Evolutionary conservation across 306 rosid genomes (phyloP).

Genomic region (Sphenostylis stenocarpa): DNA sequence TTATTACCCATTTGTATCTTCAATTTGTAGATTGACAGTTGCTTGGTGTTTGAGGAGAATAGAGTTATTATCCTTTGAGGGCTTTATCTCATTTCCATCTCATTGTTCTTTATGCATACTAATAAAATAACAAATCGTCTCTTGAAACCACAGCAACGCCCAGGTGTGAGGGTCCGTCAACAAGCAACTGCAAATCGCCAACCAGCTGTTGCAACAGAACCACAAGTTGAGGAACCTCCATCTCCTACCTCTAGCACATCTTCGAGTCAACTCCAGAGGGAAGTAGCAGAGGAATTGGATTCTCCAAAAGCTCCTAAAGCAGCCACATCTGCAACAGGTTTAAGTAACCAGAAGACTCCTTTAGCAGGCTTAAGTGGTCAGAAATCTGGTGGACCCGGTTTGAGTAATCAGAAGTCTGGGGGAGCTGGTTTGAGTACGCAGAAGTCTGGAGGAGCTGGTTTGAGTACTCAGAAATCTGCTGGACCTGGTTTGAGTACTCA

Average conservation of each 20-base stretch:
- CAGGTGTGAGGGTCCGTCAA: constrained; percentile 51
- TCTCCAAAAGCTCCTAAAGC: constrained; percentile 48
- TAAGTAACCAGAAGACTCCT: constrained; percentile 33
- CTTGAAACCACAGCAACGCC: constrained; percentile 53
- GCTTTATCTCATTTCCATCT: neutral
- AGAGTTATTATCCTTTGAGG: neutral
- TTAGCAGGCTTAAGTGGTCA: constrained; percentile 27
- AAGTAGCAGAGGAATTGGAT: constrained; percentile 59
- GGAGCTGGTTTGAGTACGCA: constrained; percentile 7
- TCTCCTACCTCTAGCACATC: constrained; percentile 67
- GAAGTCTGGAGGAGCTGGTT: constrained; percentile 38
- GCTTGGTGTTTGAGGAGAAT: neutral
- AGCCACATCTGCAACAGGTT: constrained; percentile 34
- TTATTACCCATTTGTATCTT: neutral
- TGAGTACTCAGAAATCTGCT: constrained; percentile 28
- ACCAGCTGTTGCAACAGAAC: constrained; percentile 39
- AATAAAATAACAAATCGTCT: neutral
- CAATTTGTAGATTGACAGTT: constrained; percentile 1
- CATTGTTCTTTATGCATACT: neutral
- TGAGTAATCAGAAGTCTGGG: constrained; percentile 25
- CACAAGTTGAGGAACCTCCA: constrained; percentile 55
- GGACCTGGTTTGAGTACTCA: constrained; percentile 7
- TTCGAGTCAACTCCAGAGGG: constrained; percentile 60
- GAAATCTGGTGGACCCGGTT: constrained; percentile 28
- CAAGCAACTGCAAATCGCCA: constrained; percentile 40